These are phyloP conservation scores for Prunus mira DNA, from an alignment of 306 rosid genomes.

Conservation along the genomic window DNA sequence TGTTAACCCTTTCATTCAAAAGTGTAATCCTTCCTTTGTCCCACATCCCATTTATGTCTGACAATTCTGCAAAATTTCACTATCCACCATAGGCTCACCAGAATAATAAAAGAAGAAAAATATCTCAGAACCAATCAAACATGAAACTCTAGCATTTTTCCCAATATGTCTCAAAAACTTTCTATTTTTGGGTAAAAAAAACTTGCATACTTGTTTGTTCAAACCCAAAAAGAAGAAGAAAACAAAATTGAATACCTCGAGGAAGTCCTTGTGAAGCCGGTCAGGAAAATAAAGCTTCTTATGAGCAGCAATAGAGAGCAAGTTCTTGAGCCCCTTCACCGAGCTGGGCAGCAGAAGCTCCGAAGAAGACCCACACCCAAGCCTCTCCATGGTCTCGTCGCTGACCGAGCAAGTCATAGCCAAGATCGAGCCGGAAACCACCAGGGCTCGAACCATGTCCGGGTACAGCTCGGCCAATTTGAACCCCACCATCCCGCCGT, in stretches of 20 bases:
- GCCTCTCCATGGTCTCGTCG: constrained; percentile 18
- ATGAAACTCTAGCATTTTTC: too few species aligned
- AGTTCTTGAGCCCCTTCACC: constrained; percentile 42
- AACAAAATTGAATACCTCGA: constrained; percentile 37
- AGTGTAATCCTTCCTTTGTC: neutral
- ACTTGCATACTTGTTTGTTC: too few species aligned
- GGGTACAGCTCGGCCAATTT: constrained; percentile 60
- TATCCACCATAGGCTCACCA: neutral
- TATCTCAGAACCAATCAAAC: too few species aligned
- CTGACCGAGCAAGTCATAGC: constrained; percentile 43
- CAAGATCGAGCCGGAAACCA: constrained; percentile 49
- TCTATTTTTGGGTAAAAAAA: too few species aligned
- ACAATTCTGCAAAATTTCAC: too few species aligned
- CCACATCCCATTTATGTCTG: neutral
- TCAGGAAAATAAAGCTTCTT: constrained; percentile 56
- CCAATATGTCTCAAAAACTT: too few species aligned
- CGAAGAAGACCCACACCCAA: constrained; percentile 55
- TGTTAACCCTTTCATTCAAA: too few species aligned
- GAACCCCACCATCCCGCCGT: constrained; percentile 81
- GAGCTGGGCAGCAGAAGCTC: constrained; percentile 66
- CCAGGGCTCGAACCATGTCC: constrained; percentile 49
- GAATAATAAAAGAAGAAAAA: too few species aligned
- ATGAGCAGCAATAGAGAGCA: constrained; percentile 50
- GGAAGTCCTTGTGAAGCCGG: constrained; percentile 48
- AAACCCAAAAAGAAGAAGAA: neutral